Percentiles rank a stretch among this genome's conserved stretches.
Evolutionary conservation across 257 asterid species (phyloP).

Genomic region (Solanum paucissectum): DNA sequence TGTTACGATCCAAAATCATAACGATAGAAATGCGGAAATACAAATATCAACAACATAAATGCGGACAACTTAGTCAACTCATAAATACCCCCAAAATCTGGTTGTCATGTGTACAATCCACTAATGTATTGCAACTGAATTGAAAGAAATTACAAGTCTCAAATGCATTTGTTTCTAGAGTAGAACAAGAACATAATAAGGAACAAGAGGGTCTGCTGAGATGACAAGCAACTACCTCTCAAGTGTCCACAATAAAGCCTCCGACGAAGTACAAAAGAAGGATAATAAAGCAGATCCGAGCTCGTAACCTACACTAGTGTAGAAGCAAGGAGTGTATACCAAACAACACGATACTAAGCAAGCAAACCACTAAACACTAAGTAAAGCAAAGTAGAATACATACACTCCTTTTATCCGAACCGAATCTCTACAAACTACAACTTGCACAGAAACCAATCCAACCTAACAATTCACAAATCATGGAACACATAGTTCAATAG

Average conservation of each 20-base stretch:
- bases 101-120: background rate
- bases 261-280: background rate
- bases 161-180: background rate
- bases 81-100: no score
- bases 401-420: background rate
- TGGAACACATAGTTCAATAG: background rate
- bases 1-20: background rate
- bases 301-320: background rate
- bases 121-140: background rate
- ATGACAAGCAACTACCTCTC: background rate
- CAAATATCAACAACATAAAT: background rate
- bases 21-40: background rate
- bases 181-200: background rate
- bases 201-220: background rate
- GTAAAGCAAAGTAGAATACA: background rate
- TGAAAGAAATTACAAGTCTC: background rate
- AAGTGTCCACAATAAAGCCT: background rate
- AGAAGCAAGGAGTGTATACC: background rate
- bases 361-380: background rate
- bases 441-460: no score
- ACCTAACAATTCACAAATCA: background rate
- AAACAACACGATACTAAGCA: background rate
- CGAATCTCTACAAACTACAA: background rate
- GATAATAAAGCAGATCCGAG: background rate
- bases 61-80: background rate